Base-by-base conservation (phyloP, 805 yeast species). In the Groenewaldozyma salmanticensis region DNA sequence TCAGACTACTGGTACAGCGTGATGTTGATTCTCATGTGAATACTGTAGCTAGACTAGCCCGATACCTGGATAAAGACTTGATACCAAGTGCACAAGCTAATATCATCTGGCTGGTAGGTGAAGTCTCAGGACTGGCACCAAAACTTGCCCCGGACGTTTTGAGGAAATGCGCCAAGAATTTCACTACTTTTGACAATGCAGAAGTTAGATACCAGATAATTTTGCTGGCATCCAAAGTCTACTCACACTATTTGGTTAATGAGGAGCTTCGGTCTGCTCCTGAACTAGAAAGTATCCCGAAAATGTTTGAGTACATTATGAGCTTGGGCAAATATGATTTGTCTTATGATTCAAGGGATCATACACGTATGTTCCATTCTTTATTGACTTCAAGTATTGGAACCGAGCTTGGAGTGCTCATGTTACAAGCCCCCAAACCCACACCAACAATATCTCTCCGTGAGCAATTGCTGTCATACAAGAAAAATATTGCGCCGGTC, bases 61-160 rank as follows among this genome's bases (percentile, higher is more conserved):
- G 50, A 11, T 39, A 20, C 32, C 46, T 40, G 20, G 47, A 33
- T 31, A 39, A 7, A 21, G 36, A 49, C 4, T 43, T 48, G 13
- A 54, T 52, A 2, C 43, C 59, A 1, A 47, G 63, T 15, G 94
- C 97, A 0, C 75, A 78, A 49, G 86, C 94, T 1, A 81, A 90
- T 36, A 78, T 88, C 7, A 70, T 90, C 4, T 92, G 97, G 97
- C 68, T 90, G 6, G 72, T 90, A 39, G 96, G 97, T 3, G 96
- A 92, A 54, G 80, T 79, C 55, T 68, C 79, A 0, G 59, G 56
- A 13, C 52, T 62, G 21, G 67, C 66, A 29, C 64, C 69, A 13
- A 59, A 60, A 21, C 60, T 83, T 38, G 79, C 88, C 3, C 88
- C 94, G 0, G 96, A 90, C 55, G 72, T 85, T 2, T 62, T 86